phyloP scores from a whole-genome alignment of 495 filamentous ascomycete species.

The Echria macrotheca region DNA sequence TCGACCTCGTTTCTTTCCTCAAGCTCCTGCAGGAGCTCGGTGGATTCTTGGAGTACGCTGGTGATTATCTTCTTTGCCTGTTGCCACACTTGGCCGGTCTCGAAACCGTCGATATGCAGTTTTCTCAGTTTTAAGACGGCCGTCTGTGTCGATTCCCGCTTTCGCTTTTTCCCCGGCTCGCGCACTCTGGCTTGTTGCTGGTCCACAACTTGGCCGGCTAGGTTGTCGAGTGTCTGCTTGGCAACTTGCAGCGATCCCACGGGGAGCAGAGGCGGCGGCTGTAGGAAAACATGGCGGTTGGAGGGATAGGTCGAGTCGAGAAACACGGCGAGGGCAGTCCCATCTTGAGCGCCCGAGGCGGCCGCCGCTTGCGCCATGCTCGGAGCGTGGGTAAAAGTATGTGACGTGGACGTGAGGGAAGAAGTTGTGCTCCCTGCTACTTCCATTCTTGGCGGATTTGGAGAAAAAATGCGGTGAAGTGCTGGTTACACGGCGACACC shows the following conservation, averaged over 20 bases:
- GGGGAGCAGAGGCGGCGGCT: slow-evolving; percentile 59
- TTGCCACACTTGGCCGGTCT: slow-evolving; percentile 86
- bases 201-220: slow-evolving; percentile 63
- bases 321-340: slow-evolving; percentile 37
- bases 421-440: slow-evolving; percentile 43
- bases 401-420: slow-evolving; percentile 51
- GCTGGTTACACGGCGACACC: too few species aligned
- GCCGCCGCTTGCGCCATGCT: slow-evolving; percentile 20
- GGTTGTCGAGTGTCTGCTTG: slow-evolving; percentile 69
- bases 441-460: slow-evolving; percentile 33
- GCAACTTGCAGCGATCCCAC: slow-evolving; percentile 60
- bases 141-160: slow-evolving; percentile 39
- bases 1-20: slow-evolving; percentile 34
- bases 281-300: slow-evolving; percentile 61
- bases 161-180: slow-evolving; percentile 59
- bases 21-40: slow-evolving; percentile 45
- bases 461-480: too few species aligned
- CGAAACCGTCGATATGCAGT: slow-evolving; percentile 83
- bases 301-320: slow-evolving; percentile 42
- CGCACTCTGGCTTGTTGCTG: slow-evolving; percentile 55
- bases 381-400: slow-evolving; percentile 44
- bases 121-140: slow-evolving; percentile 63
- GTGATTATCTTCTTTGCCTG: slow-evolving; percentile 77
- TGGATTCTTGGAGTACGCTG: slow-evolving; percentile 37
- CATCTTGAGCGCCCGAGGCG: slow-evolving; percentile 22